Conservation (phyloP, 257 asterid species). For the Thymus mandschuricus region DNA sequence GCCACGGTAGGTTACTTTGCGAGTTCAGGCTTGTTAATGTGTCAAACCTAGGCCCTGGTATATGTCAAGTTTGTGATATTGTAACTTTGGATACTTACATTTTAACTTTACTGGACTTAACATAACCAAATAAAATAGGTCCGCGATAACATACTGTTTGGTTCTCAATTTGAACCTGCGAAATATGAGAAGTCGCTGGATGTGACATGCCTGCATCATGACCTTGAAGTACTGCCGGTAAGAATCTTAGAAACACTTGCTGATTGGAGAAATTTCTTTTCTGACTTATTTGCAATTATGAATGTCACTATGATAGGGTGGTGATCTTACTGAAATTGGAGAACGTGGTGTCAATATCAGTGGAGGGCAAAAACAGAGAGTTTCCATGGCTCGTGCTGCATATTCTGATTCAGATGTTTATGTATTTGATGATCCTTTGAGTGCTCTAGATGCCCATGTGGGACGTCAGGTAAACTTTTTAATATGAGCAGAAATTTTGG, state of each 20-base stretch:
- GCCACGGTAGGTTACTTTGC: slow-evolving; percentile 71
- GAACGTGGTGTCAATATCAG: slow-evolving; percentile 99
- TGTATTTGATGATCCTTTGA: slow-evolving; percentile 94
- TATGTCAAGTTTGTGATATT: slow-evolving; percentile 12
- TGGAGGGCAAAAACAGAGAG: slow-evolving; percentile 99
- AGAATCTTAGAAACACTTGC: slow-evolving; percentile 38
- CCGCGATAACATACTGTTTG: slow-evolving; percentile 92
- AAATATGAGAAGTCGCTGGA: slow-evolving; percentile 73
- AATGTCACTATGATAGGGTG: slow-evolving; percentile 59
- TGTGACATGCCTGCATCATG: slow-evolving; percentile 80
- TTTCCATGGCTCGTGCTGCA: slow-evolving; percentile 98
- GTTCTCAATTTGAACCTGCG: slow-evolving; percentile 64
- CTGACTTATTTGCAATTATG: slow-evolving; percentile 21
- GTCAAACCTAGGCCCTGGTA: slow-evolving; percentile 9
- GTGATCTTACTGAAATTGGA: slow-evolving; percentile 98
- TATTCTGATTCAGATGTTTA: slow-evolving; percentile 92
- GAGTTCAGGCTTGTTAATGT: slow-evolving; percentile 12
- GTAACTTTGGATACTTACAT: background rate
- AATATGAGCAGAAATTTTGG: slow-evolving; percentile 13
- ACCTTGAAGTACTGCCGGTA: slow-evolving; percentile 86
- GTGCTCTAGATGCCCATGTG: slow-evolving; percentile 99
- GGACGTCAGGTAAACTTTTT: slow-evolving; percentile 78
- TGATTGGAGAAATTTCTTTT: slow-evolving; percentile 19
- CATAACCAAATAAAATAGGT: slow-evolving; percentile 44
- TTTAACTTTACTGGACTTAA: background rate